phyloP scores from a whole-genome alignment of 108 stramenopile genomes.

The Conticribra guillardii region DNA sequence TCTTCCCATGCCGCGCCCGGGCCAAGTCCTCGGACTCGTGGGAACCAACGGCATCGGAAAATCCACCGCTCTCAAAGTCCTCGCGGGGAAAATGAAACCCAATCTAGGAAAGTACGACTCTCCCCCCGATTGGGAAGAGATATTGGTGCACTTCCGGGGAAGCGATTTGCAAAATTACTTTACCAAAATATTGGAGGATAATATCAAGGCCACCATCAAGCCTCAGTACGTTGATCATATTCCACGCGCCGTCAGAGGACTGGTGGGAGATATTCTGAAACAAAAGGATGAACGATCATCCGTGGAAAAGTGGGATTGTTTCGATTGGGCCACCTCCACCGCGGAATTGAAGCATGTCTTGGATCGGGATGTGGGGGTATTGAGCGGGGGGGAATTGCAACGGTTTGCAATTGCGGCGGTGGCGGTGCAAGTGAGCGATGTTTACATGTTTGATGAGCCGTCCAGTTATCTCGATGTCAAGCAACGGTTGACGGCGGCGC shows the following conservation, averaged over 20 bases:
- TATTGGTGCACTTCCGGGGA: constrained; percentile 96
- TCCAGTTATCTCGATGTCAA: constrained; percentile 98
- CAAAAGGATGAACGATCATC: constrained; percentile 85
- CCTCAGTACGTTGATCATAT: constrained; percentile 99
- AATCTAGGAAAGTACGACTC: constrained; percentile 93
- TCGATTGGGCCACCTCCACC: constrained; percentile 66
- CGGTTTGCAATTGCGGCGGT: constrained; percentile 97
- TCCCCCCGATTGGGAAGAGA: constrained; percentile 99
- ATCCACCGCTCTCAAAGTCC: constrained; percentile 94
- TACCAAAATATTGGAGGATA: constrained; percentile 96
- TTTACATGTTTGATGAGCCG: constrained; percentile 99
- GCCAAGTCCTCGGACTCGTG: constrained; percentile 96
- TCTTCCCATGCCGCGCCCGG: constrained; percentile 97
- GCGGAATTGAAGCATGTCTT: constrained; percentile 92
- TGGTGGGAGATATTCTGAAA: constrained; percentile 89
- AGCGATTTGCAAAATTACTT: constrained; percentile 99
- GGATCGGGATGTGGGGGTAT: constrained; percentile 92
- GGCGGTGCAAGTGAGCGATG: constrained; percentile 91
- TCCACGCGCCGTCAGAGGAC: constrained; percentile 88
- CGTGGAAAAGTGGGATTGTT: constrained; percentile 76
- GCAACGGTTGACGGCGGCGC: constrained; percentile 96
- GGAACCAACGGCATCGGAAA: constrained; percentile 99
- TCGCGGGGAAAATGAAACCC: constrained; percentile 98
- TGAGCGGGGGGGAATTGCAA: constrained; percentile 98
- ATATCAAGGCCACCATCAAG: constrained; percentile 98